Evolutionary conservation across 371 early-diverging fungal species (phyloP).

Genomic region (Zopfochytrium polystomum): DNA sequence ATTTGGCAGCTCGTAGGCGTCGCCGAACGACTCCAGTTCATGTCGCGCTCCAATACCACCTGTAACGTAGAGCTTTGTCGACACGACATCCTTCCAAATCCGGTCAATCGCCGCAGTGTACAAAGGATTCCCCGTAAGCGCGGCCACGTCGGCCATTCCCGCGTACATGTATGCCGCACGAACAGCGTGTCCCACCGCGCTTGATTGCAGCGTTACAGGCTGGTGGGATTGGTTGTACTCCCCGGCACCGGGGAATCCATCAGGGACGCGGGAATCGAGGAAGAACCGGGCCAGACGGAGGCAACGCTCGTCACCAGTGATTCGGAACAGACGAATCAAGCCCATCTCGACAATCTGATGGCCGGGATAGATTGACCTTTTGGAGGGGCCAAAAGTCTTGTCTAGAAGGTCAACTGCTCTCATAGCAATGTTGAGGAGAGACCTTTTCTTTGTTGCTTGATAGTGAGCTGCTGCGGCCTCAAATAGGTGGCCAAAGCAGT

Average conservation of each 20-base stretch:
- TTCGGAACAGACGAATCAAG: background rate
- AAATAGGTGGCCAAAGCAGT: slow-evolving; percentile 2
- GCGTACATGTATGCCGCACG: slow-evolving; percentile 9
- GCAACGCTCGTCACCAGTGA: slow-evolving; percentile 5
- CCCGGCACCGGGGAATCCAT: background rate
- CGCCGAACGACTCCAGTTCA: slow-evolving; percentile 3
- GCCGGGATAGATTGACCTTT: too few species aligned
- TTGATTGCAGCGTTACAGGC: background rate
- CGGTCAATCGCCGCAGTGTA: slow-evolving; percentile 1
- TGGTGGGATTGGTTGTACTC: slow-evolving; percentile 2
- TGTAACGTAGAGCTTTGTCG: slow-evolving; percentile 2
- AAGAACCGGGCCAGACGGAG: background rate
- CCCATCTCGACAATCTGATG: too few species aligned
- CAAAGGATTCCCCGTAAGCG: background rate
- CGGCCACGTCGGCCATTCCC: slow-evolving; percentile 6
- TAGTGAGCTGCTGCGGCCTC: slow-evolving; percentile 5
- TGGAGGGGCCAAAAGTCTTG: too few species aligned
- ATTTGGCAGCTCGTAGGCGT: too few species aligned
- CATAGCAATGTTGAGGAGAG: too few species aligned
- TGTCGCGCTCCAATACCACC: slow-evolving; percentile 7
- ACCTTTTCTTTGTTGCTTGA: too few species aligned
- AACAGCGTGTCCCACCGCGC: slow-evolving; percentile 5
- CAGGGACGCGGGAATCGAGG: slow-evolving; percentile 3
- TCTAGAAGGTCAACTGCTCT: too few species aligned
- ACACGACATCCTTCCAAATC: slow-evolving; percentile 7